A percentile compares a stretch with the other conserved stretches of the same genome.
phyloP scores from a whole-genome alignment of 2,329 filamentous ascomycete species.

The Camillea tinctor region DNA sequence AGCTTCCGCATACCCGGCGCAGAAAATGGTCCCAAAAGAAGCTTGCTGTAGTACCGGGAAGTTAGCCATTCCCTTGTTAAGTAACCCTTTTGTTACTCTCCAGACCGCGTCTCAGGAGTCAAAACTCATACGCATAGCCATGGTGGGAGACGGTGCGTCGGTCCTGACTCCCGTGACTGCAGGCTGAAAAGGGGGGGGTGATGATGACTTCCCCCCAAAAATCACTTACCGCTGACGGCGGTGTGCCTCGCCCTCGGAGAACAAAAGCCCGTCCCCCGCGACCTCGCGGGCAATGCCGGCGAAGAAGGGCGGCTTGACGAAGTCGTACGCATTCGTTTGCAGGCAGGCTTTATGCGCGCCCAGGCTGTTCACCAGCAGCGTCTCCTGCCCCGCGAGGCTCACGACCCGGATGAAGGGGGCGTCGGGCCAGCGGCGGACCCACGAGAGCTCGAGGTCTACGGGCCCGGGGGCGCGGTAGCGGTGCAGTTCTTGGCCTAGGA shows the following conservation, averaged over 20 bases:
- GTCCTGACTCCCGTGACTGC: too few relatives aligned
- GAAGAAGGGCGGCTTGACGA: constrained; percentile 37
- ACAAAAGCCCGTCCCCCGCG: constrained; percentile 35
- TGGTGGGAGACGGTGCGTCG: too few relatives aligned
- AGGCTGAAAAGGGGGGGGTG: too few relatives aligned
- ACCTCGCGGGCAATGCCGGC: constrained; percentile 36
- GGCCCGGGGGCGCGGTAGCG: constrained; percentile 31
- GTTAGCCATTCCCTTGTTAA: too few relatives aligned
- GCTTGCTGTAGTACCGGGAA: too few relatives aligned
- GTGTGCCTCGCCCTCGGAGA: constrained; percentile 37
- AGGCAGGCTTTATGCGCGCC: constrained; percentile 37
- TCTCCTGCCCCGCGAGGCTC: constrained; percentile 35
- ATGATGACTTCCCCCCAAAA: too few relatives aligned
- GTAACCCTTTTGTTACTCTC: too few relatives aligned
- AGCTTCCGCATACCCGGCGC: constrained; percentile 37
- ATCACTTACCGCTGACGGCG: constrained; percentile 35
- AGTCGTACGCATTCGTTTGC: constrained; percentile 39
- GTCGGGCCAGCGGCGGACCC: constrained; percentile 34
- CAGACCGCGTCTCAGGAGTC: too few relatives aligned
- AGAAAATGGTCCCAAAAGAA: constrained; percentile 37
- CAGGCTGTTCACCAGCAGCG: constrained; percentile 37
- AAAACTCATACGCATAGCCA: too few relatives aligned
- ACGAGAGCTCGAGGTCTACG: constrained; percentile 27
- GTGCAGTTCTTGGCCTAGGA: constrained; percentile 41
- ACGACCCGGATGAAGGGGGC: constrained; percentile 40